A percentile compares a stretch with the other conserved stretches of the same genome.
Evolutionary conservation across 495 filamentous ascomycete genomes (phyloP).

Genomic region (Penicillium longicatenatum): DNA sequence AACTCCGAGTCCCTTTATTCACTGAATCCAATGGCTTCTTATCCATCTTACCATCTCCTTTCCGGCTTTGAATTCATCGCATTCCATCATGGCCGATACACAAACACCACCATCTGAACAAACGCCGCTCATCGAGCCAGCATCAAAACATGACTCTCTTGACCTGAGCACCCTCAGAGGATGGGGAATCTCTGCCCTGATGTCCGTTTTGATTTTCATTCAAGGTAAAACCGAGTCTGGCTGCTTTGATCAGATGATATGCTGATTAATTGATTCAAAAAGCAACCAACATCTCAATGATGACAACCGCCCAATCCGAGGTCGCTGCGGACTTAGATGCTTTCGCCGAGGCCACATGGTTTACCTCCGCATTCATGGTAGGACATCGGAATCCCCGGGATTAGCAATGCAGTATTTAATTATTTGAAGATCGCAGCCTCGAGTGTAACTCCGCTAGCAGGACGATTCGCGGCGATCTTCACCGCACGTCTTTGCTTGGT

Average conservation of each 20-base stretch:
- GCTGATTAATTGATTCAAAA: background rate
- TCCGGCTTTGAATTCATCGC: background rate
- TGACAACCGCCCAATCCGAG: constrained; percentile 71
- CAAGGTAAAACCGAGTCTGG: constrained; percentile 16
- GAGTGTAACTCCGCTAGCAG: constrained; percentile 63
- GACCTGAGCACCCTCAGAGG: constrained; percentile 15
- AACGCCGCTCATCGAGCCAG: constrained; percentile 23
- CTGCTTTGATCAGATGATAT: background rate
- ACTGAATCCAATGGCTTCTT: constrained; percentile 2
- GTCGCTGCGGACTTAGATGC: constrained; percentile 74
- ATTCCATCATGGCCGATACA: constrained; percentile 17
- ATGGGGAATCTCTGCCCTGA: constrained; percentile 14
- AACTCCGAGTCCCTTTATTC: constrained; percentile 5
- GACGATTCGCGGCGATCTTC: constrained; percentile 68
- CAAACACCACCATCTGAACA: constrained; percentile 31
- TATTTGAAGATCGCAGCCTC: constrained; percentile 63
- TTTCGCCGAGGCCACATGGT: constrained; percentile 71
- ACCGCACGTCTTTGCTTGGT: constrained; percentile 62
- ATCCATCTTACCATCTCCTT: background rate
- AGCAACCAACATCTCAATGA: constrained; percentile 75
- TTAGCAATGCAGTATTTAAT: constrained; percentile 1
- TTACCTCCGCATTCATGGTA: constrained; percentile 69
- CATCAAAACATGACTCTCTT: constrained; percentile 8
- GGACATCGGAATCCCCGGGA: background rate
- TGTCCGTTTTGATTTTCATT: constrained; percentile 31